Conservation (phyloP, 768 basidiomycete species). For the Leccinum ochraceum region DNA sequence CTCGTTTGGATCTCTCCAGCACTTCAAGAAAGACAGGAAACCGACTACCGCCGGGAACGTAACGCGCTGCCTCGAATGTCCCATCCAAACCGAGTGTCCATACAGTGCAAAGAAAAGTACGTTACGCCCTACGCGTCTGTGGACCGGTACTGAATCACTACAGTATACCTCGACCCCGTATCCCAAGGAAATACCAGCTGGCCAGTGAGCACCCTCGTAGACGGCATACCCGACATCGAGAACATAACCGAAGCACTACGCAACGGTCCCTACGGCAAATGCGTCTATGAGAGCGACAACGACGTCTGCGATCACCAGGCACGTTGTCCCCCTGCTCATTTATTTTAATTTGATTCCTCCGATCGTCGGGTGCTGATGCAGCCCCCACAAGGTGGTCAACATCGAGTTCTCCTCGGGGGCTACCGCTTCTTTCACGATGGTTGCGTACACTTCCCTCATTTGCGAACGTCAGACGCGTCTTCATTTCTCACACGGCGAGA, state of each 20-base stretch:
- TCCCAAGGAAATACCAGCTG: constrained; percentile 47
- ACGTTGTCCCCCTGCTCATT: constrained; percentile 1
- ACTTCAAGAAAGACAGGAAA: constrained; percentile 75
- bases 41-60: constrained; percentile 67
- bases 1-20: constrained; percentile 83
- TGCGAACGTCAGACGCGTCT: constrained; percentile 83
- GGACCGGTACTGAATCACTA: neutral
- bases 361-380: neutral
- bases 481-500: constrained; percentile 86
- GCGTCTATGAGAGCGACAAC: constrained; percentile 83
- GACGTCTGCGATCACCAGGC: constrained; percentile 89
- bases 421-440: constrained; percentile 88
- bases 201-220: constrained; percentile 71
- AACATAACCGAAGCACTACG: constrained; percentile 75
- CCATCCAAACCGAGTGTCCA: constrained; percentile 68
- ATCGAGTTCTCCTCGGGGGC: constrained; percentile 80
- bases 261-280: constrained; percentile 72
- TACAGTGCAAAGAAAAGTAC: constrained; percentile 87
- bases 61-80: constrained; percentile 76
- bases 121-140: constrained; percentile 15
- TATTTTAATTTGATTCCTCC: neutral
- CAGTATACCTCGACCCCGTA: constrained; percentile 84
- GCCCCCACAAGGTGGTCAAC: constrained; percentile 65
- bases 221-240: constrained; percentile 85
- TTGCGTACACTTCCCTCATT: constrained; percentile 76